Percentiles rank a stretch among this genome's conserved stretches.
Conservation (phyloP, 306 rosid species). For the Bauhinia variegata region DNA sequence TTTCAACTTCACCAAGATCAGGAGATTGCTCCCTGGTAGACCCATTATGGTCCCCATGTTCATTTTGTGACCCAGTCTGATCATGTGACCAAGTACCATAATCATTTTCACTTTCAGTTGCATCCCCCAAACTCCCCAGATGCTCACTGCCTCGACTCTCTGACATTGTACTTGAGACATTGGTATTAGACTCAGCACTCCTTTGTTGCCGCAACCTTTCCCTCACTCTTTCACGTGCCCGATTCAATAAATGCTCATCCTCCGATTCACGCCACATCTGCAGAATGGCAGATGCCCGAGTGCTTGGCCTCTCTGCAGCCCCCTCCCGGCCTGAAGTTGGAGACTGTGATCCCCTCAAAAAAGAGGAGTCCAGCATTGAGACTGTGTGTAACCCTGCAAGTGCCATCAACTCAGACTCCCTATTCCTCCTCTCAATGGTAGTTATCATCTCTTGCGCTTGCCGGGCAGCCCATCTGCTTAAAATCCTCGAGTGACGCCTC, state of each 20-base stretch:
- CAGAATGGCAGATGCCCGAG: slow-evolving; percentile 87
- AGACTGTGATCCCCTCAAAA: slow-evolving; percentile 89
- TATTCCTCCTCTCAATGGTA: slow-evolving; percentile 94
- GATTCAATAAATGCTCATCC: slow-evolving; percentile 85
- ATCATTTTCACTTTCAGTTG: slow-evolving; percentile 91
- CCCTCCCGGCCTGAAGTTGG: slow-evolving; percentile 89
- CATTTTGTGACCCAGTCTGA: slow-evolving; percentile 68
- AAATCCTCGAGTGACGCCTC: slow-evolving; percentile 81
- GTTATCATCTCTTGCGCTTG: slow-evolving; percentile 99
- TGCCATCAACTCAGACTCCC: slow-evolving; percentile 96
- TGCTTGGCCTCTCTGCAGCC: slow-evolving; percentile 85
- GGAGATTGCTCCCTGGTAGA: slow-evolving; percentile 99
- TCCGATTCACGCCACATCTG: slow-evolving; percentile 99
- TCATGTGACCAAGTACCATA: slow-evolving; percentile 85
- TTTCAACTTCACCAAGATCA: slow-evolving; percentile 96
- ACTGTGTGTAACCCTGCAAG: slow-evolving; percentile 95
- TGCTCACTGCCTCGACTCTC: slow-evolving; percentile 85
- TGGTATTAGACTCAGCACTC: slow-evolving; percentile 71
- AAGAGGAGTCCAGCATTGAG: slow-evolving; percentile 93
- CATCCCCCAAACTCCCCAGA: slow-evolving; percentile 87
- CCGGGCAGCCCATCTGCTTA: slow-evolving; percentile 95
- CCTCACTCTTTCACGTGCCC: slow-evolving; percentile 92
- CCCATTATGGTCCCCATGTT: slow-evolving; percentile 52
- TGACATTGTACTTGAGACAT: slow-evolving; percentile 69
- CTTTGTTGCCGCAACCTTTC: slow-evolving; percentile 82